Percentiles rank a stretch among this genome's conserved stretches.
These are phyloP conservation scores for Monilinia vaccinii-corymbosi DNA, from an alignment of 2,329 filamentous ascomycete genomes.

Conservation along the genomic window DNA sequence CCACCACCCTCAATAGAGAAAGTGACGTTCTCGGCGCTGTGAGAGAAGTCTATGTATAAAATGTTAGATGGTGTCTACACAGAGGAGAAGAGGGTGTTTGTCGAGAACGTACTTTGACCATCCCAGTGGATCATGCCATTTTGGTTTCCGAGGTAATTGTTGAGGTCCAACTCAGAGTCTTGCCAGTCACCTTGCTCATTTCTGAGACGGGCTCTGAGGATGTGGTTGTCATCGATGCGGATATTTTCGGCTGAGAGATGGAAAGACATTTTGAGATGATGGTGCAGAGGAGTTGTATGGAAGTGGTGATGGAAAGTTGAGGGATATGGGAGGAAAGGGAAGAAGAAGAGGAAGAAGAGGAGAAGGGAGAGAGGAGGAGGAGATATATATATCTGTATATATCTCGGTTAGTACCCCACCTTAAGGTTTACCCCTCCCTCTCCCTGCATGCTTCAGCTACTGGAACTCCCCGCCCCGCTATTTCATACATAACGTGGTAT, in stretches of 20 bases:
- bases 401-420: not conserved
- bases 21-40: slow-evolving; percentile 30
- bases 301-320: not conserved
- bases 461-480: not conserved
- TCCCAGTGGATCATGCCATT: slow-evolving; percentile 37
- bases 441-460: not conserved
- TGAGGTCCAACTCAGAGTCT: slow-evolving; percentile 43
- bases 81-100: no score
- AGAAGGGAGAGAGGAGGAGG: not conserved
- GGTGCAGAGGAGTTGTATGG: not conserved
- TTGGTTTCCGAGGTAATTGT: slow-evolving; percentile 45
- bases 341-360: not conserved
- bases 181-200: slow-evolving; percentile 35
- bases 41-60: slow-evolving; percentile 28
- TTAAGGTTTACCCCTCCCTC: slow-evolving; percentile 4
- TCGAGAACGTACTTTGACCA: slow-evolving; percentile 16
- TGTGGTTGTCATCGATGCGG: slow-evolving; percentile 38
- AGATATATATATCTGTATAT: not conserved
- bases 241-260: slow-evolving; percentile 40
- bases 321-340: not conserved
- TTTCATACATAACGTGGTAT: not conserved
- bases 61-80: not conserved
- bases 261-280: slow-evolving; percentile 42
- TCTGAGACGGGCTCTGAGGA: slow-evolving; percentile 43
- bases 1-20: slow-evolving; percentile 35